phyloP scores from a whole-genome alignment of 192 early-diverging fungal genomes.

The Chytriomyces sp. region DNA sequence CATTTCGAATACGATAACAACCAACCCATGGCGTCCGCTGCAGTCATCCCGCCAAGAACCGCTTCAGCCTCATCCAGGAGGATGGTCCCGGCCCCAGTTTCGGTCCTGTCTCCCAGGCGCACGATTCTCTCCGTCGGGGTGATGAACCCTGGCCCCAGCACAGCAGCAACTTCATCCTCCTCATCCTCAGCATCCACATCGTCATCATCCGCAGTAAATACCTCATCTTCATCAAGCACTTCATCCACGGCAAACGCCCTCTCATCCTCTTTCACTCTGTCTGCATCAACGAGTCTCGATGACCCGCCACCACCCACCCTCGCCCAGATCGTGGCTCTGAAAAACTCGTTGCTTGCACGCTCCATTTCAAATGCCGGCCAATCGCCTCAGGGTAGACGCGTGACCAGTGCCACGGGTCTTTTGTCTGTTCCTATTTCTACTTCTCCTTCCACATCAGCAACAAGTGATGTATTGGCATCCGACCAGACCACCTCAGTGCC shows the following conservation, averaged over 20 bases:
- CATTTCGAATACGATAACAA: background rate
- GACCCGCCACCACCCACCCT: conserved; percentile 22
- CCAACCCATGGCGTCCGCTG: conserved; percentile 9
- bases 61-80: background rate
- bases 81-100: background rate
- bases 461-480: background rate
- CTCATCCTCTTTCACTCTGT: background rate
- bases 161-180: background rate
- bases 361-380: background rate
- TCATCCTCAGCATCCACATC: no score
- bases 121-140: background rate
- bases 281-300: background rate
- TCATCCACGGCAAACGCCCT: background rate
- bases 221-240: no score
- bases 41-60: conserved; percentile 4
- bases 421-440: background rate
- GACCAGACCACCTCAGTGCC: background rate
- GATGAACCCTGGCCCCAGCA: background rate
- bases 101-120: background rate
- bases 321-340: conserved; percentile 2
- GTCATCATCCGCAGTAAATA: no score
- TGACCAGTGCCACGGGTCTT: background rate
- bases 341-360: background rate
- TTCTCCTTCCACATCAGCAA: background rate
- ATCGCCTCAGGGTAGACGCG: background rate